Evolutionary conservation across 768 basidiomycete genomes (phyloP).

Genomic region (Boletus pseudopeckii): DNA sequence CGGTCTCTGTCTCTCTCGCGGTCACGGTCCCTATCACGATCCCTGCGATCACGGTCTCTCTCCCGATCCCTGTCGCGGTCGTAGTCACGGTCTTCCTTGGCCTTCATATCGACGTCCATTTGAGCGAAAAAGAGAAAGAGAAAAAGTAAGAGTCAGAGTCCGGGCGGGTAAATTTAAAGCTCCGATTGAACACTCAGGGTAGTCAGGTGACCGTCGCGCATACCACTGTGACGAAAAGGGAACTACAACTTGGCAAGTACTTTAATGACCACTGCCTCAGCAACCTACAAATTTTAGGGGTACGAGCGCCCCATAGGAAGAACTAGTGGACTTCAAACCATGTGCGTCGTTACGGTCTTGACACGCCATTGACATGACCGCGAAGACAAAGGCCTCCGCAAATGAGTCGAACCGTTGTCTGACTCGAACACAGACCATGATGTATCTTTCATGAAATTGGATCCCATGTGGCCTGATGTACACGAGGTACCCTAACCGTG

Average conservation of each 20-base stretch:
- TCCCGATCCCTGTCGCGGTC: conserved; percentile 51
- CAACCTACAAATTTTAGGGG: too few relatives aligned
- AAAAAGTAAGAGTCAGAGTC: conserved; percentile 15
- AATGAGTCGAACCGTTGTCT: not conserved
- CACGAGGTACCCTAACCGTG: not conserved
- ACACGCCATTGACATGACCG: not conserved
- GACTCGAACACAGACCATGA: not conserved
- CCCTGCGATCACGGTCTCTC: conserved; percentile 39
- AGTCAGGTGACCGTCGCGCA: conserved; percentile 18
- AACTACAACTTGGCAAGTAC: not conserved
- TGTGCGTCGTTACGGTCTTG: not conserved
- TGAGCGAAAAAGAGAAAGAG: conserved; percentile 11
- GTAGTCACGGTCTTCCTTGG: conserved; percentile 69
- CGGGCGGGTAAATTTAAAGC: conserved; percentile 5
- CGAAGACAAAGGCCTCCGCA: not conserved
- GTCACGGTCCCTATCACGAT: conserved; percentile 44
- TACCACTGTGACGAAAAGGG: not conserved
- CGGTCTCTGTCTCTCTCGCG: conserved; percentile 44
- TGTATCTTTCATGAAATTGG: not conserved
- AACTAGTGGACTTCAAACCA: not conserved
- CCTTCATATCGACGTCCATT: conserved; percentile 84
- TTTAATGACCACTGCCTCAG: not conserved
- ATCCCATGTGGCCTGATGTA: not conserved
- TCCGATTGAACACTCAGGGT: conserved; percentile 14
- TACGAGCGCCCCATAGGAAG: too few relatives aligned